Percentiles rank a stretch among this genome's conserved stretches.
Evolutionary conservation across 1,139 yeast species (phyloP).

Genomic region (Komagataea norvegica): DNA sequence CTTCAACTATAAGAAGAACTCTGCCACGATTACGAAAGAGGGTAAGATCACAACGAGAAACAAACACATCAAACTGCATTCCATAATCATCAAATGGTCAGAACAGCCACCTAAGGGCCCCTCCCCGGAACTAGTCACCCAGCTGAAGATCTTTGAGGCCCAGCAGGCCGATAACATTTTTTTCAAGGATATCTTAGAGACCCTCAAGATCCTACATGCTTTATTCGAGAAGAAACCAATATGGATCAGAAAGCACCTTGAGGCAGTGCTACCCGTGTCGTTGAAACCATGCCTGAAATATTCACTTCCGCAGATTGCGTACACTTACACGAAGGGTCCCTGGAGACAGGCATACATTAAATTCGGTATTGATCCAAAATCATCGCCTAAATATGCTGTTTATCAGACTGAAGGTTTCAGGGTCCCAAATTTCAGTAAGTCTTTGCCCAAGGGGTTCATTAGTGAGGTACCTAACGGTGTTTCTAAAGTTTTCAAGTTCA

Average conservation of each 20-base stretch:
- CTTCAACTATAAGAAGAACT: conserved; percentile 61
- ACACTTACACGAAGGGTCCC: conserved; percentile 82
- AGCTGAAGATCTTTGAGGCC: conserved; percentile 26
- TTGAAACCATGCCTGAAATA: conserved; percentile 53
- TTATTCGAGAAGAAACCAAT: conserved; percentile 71
- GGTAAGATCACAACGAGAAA: conserved; percentile 44
- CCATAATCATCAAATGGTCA: conserved; percentile 42
- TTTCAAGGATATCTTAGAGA: conserved; percentile 20
- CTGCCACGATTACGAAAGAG: conserved; percentile 46
- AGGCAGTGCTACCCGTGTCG: conserved; percentile 49
- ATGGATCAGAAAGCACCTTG: conserved; percentile 80
- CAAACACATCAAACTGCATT: conserved; percentile 40
- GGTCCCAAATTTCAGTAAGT: conserved; percentile 36
- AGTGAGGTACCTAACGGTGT: conserved; percentile 30
- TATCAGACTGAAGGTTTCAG: conserved; percentile 88
- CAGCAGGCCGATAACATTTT: conserved; percentile 13
- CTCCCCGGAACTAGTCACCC: conserved; percentile 36
- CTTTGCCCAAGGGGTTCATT: conserved; percentile 30
- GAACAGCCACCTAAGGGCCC: conserved; percentile 43
- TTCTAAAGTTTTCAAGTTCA: conserved; percentile 53
- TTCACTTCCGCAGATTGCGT: conserved; percentile 82
- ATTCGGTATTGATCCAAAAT: conserved; percentile 75
- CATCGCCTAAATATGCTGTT: conserved; percentile 47
- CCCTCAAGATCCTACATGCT: conserved; percentile 44
- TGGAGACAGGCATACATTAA: conserved; percentile 88